Evolutionary conservation across 495 filamentous ascomycete species (phyloP).

Genomic region (Neurospora terricola): DNA sequence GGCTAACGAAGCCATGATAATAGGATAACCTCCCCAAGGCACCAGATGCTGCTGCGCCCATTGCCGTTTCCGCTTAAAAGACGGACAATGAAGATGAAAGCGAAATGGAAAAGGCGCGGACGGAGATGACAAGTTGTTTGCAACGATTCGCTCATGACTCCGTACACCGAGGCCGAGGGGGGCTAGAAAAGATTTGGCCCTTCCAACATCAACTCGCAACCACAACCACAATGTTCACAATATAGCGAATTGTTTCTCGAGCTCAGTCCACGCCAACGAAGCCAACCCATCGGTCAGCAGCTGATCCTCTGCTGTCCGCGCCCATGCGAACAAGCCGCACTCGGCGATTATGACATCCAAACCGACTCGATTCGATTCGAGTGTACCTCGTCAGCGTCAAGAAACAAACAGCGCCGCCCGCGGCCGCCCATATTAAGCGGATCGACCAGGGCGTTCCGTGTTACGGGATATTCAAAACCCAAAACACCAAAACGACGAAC

Average conservation of each 20-base stretch:
- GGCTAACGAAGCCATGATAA: background rate
- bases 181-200: background rate
- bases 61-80: conserved; percentile 14
- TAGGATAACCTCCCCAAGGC: conserved; percentile 28
- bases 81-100: background rate
- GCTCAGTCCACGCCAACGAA: background rate
- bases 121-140: background rate
- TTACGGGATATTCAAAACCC: background rate
- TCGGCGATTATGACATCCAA: background rate
- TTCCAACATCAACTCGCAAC: background rate
- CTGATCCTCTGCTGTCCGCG: background rate
- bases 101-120: background rate
- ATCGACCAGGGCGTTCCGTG: background rate
- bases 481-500: background rate
- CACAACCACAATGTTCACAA: background rate
- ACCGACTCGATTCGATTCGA: background rate
- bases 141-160: background rate
- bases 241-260: background rate
- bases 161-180: background rate
- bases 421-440: background rate
- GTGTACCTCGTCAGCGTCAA: background rate
- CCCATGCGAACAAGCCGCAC: background rate
- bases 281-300: background rate
- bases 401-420: background rate
- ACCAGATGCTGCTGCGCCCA: background rate